These are phyloP conservation scores for Pseudonectria foliicola DNA, from an alignment of 2,329 filamentous ascomycete species.

Conservation along the genomic window DNA sequence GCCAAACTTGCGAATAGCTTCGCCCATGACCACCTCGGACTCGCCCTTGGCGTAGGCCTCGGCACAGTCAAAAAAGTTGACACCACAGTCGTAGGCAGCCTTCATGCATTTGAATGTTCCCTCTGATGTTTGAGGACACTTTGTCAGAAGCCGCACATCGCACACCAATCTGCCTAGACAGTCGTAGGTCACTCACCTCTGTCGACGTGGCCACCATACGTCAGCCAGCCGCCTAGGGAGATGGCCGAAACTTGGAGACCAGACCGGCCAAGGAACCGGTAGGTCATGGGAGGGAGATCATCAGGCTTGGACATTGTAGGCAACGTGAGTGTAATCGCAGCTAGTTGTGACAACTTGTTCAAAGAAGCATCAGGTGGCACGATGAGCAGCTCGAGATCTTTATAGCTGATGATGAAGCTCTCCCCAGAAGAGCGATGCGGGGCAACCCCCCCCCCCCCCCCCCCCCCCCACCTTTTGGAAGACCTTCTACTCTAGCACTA, in stretches of 20 bases:
- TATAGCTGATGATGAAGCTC: background rate
- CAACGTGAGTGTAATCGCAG: slow-evolving; percentile 2
- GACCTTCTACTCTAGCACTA: too few relatives aligned
- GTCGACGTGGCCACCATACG: slow-evolving; percentile 67
- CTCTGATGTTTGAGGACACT: slow-evolving; percentile 18
- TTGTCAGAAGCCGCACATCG: slow-evolving; percentile 3
- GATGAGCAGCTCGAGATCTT: background rate
- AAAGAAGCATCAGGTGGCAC: background rate
- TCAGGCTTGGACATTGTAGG: slow-evolving; percentile 33
- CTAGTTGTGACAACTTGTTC: too few relatives aligned
- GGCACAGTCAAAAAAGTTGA: slow-evolving; percentile 59
- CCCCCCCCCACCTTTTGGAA: too few relatives aligned
- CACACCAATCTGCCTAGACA: background rate
- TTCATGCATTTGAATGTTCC: slow-evolving; percentile 53
- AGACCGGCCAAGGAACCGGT: slow-evolving; percentile 63
- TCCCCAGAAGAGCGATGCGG: slow-evolving; percentile 1
- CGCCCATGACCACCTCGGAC: slow-evolving; percentile 56
- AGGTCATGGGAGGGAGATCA: slow-evolving; percentile 52
- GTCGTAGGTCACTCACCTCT: slow-evolving; percentile 40
- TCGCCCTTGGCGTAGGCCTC: slow-evolving; percentile 52
- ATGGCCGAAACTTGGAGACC: slow-evolving; percentile 70
- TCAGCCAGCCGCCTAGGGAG: slow-evolving; percentile 65
- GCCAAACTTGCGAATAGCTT: slow-evolving; percentile 51
- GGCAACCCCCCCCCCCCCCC: slow-evolving; percentile 1
- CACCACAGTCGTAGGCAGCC: slow-evolving; percentile 50